A percentile compares a stretch with the other conserved stretches of the same genome.
phyloP scores from a whole-genome alignment of 2,329 filamentous ascomycete genomes.

The Pseudohalonectria lignicola region DNA sequence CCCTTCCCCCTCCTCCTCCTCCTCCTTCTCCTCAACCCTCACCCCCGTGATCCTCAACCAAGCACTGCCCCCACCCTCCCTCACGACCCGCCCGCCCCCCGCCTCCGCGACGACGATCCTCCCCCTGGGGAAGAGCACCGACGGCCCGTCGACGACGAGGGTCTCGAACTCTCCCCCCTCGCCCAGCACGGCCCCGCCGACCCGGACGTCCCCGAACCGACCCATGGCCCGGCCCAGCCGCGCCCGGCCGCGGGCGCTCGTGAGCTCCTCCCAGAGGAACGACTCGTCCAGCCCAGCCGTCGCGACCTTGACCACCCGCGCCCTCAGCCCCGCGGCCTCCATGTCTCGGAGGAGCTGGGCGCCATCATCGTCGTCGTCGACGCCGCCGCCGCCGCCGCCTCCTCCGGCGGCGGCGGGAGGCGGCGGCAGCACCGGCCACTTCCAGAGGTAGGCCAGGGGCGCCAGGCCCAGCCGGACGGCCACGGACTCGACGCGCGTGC shows the following conservation, averaged over 20 bases:
- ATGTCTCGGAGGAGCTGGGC: conserved; percentile 69
- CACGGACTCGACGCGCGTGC: conserved; percentile 88
- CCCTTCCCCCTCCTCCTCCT: conserved; percentile 2
- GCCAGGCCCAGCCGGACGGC: conserved; percentile 72
- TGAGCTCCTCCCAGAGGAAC: conserved; percentile 74
- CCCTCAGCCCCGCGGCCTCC: conserved; percentile 64
- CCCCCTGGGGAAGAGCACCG: conserved; percentile 53
- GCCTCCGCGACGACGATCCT: conserved; percentile 51
- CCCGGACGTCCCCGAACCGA: conserved; percentile 46
- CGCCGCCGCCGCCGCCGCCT: conserved; percentile 11
- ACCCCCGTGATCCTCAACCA: conserved; percentile 55
- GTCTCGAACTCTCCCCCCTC: conserved; percentile 98
- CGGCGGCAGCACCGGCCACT: conserved; percentile 63
- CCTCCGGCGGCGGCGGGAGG: conserved; percentile 4
- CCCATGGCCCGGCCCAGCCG: conserved; percentile 42
- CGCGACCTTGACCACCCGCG: conserved; percentile 91
- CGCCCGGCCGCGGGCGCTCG: conserved; percentile 36
- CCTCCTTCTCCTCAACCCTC: conserved; percentile 9
- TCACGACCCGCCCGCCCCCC: conserved; percentile 40
- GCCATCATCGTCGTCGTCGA: conserved; percentile 26
- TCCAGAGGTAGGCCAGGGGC: conserved; percentile 85
- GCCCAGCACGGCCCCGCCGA: conserved; percentile 47
- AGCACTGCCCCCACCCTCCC: conserved; percentile 67
- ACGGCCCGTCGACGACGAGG: conserved; percentile 71
- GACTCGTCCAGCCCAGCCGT: conserved; percentile 75